Percentiles rank a stretch among this genome's conserved stretches.
phyloP scores from a whole-genome alignment of 371 early-diverging fungal genomes.

The Chytridium lagenaria region DNA sequence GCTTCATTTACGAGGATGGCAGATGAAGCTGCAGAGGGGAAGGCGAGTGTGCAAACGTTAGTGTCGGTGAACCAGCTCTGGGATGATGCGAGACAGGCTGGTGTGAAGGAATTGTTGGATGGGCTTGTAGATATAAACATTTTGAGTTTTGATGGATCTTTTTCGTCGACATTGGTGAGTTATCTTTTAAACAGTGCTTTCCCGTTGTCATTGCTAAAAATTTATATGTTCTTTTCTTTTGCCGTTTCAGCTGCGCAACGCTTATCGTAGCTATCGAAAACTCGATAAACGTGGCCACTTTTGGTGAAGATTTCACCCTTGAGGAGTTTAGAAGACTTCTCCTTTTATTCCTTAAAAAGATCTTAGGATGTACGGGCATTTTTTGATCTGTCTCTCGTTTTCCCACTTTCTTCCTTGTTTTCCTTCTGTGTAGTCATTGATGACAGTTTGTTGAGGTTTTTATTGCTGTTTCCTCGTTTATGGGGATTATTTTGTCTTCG shows the following conservation, averaged over 20 bases:
- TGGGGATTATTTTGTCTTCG: no score
- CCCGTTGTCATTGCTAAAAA: no score
- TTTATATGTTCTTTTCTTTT: background rate
- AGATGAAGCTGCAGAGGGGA: background rate
- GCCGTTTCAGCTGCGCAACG: slow-evolving; percentile 22
- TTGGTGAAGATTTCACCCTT: no score
- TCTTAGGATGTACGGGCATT: no score
- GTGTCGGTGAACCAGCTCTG: slow-evolving; percentile 14
- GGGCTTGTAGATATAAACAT: slow-evolving; percentile 14
- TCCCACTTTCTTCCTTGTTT: no score
- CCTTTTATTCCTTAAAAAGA: no score
- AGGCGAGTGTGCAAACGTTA: background rate
- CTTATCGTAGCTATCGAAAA: slow-evolving; percentile 23
- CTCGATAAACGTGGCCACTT: slow-evolving; percentile 1
- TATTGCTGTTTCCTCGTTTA: no score
- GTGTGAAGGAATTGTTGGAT: slow-evolving; percentile 16
- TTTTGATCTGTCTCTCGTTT: no score
- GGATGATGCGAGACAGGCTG: slow-evolving; percentile 17
- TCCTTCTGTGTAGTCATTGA: no score
- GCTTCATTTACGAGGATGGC: background rate
- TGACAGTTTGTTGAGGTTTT: no score
- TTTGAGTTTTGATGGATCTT: slow-evolving; percentile 20
- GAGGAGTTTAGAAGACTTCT: no score
- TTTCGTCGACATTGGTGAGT: slow-evolving; percentile 31
- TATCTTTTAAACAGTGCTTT: background rate